A percentile compares a stretch with the other conserved stretches of the same genome.
These are phyloP conservation scores for Candida ovalis DNA, from an alignment of 805 yeast species.

Conservation along the genomic window DNA sequence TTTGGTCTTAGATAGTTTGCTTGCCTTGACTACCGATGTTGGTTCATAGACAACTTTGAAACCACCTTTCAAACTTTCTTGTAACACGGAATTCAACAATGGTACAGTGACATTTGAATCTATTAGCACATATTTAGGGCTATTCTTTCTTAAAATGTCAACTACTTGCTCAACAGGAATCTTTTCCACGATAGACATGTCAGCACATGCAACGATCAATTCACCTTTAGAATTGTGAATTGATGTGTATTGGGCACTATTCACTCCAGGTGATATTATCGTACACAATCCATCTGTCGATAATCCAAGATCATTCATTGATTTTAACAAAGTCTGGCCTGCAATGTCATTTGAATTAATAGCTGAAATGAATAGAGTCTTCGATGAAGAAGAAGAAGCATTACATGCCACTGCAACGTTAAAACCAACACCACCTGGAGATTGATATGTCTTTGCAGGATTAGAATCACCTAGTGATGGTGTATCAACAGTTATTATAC, in stretches of 20 bases:
- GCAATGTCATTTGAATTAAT: slow-evolving; percentile 54
- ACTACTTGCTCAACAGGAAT: slow-evolving; percentile 41
- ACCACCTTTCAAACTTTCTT: slow-evolving; percentile 13
- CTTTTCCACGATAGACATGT: slow-evolving; percentile 68
- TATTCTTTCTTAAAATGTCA: slow-evolving; percentile 34
- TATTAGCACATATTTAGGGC: slow-evolving; percentile 50
- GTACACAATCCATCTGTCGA: slow-evolving; percentile 39
- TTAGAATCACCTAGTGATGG: slow-evolving; percentile 57
- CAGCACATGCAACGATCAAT: slow-evolving; percentile 74
- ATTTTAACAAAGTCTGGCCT: slow-evolving; percentile 39
- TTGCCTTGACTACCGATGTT: slow-evolving; percentile 65
- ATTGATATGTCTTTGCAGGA: slow-evolving; percentile 55
- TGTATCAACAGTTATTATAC: slow-evolving; percentile 34
- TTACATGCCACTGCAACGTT: slow-evolving; percentile 68
- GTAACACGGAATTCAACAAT: slow-evolving; percentile 37
- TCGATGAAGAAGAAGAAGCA: slow-evolving; percentile 31
- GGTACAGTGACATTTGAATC: slow-evolving; percentile 64
- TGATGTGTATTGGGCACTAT: slow-evolving; percentile 73
- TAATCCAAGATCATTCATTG: slow-evolving; percentile 27
- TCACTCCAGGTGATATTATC: slow-evolving; percentile 6
- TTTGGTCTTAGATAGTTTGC: slow-evolving; percentile 37
- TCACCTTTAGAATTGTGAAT: slow-evolving; percentile 60
- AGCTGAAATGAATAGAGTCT: slow-evolving; percentile 43
- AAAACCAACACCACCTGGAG: slow-evolving; percentile 83
- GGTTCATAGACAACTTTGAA: slow-evolving; percentile 63